phyloP scores from a whole-genome alignment of 176 grass and related monocot species.

The Aegilops umbellulata region DNA sequence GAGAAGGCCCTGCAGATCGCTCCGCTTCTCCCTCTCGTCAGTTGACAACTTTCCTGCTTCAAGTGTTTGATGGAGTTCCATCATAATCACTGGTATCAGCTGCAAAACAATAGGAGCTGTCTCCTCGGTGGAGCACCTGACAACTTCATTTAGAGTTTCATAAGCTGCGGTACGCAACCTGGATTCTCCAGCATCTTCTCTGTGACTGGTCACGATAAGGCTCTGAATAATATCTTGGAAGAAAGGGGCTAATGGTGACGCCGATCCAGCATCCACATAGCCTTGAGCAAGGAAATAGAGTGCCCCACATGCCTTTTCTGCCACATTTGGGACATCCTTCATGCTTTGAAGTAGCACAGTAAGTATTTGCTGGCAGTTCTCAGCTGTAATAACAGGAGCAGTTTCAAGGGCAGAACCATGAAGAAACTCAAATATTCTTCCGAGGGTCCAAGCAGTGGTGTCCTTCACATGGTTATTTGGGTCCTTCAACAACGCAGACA shows the following conservation, averaged over 20 bases:
- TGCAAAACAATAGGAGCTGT: constrained; percentile 74
- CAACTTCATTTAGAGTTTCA: constrained; percentile 86
- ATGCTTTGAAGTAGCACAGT: constrained; percentile 82
- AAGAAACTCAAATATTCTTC: constrained; percentile 91
- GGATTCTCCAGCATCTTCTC: constrained; percentile 71
- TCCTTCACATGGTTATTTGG: constrained; percentile 88
- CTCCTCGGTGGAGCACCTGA: constrained; percentile 71
- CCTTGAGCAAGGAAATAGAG: constrained; percentile 88
- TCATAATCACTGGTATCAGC: constrained; percentile 73
- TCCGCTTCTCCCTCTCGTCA: constrained; percentile 83
- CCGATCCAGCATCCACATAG: constrained; percentile 65
- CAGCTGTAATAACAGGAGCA: constrained; percentile 56
- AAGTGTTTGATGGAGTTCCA: constrained; percentile 77
- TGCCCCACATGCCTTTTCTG: constrained; percentile 88
- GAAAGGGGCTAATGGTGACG: constrained; percentile 61
- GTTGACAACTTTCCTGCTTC: constrained; percentile 63
- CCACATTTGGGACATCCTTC: constrained; percentile 94
- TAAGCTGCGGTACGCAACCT: constrained; percentile 77
- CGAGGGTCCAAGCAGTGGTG: constrained; percentile 91
- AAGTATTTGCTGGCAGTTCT: constrained; percentile 77
- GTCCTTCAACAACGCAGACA: constrained; percentile 66
- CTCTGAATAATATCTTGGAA: constrained; percentile 82
- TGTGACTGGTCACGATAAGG: constrained; percentile 72
- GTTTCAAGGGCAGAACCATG: constrained; percentile 77
- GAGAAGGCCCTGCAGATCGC: constrained; percentile 73